Conservation (phyloP, 805 yeast species). For the Kazachstania kunashirensis region DNA sequence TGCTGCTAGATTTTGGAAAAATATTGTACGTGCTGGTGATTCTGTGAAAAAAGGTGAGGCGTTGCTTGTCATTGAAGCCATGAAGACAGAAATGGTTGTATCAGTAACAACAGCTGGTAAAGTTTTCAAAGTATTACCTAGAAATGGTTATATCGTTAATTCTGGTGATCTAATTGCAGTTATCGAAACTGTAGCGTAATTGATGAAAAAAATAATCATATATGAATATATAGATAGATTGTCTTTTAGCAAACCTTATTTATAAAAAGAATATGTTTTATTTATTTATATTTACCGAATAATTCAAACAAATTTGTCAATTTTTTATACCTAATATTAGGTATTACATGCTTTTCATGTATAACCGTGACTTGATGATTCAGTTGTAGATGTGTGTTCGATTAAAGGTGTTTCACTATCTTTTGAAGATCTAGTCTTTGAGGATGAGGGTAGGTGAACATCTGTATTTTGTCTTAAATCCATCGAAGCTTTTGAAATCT, state of each 20-base stretch:
- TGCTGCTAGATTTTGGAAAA: conserved; percentile 97
- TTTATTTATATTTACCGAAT: too few species aligned
- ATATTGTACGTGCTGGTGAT: conserved; percentile 72
- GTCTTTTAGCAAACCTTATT: too few species aligned
- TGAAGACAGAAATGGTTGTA: conserved; percentile 97
- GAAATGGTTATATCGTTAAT: conserved; percentile 92
- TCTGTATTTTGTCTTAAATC: conserved; percentile 10
- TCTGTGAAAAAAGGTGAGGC: conserved; percentile 65
- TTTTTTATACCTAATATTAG: too few species aligned
- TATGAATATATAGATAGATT: too few species aligned
- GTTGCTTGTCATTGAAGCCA: conserved; percentile 85
- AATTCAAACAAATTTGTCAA: too few species aligned
- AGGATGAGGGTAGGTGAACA: not conserved
- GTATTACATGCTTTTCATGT: not conserved
- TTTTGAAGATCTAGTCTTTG: conserved; percentile 14
- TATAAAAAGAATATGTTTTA: too few species aligned
- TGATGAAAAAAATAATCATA: not conserved
- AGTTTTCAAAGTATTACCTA: conserved; percentile 62
- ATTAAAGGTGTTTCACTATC: conserved; percentile 22
- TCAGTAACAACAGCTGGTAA: conserved; percentile 61
- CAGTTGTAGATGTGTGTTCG: too few species aligned
- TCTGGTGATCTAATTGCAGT: conserved; percentile 94
- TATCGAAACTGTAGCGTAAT: conserved; percentile 6
- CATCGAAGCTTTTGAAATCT: conserved; percentile 23
- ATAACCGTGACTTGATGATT: too few species aligned